These are phyloP conservation scores for Agrocybe pediades DNA, from an alignment of 768 basidiomycete genomes.

Conservation along the genomic window DNA sequence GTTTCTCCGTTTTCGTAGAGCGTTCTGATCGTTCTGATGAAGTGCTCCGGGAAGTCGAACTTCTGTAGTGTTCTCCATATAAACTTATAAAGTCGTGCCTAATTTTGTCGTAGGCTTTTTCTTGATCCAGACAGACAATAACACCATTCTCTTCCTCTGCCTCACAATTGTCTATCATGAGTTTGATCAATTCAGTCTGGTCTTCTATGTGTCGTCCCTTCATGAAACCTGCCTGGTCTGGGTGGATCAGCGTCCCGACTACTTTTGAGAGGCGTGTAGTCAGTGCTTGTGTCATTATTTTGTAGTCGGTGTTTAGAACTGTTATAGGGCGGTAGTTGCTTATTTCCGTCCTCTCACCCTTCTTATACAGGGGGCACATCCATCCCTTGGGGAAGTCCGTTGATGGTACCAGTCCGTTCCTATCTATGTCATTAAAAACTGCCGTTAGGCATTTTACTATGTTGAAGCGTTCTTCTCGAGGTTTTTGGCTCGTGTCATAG, in stretches of 20 bases:
- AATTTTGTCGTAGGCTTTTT: too few species aligned
- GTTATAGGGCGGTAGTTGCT: too few species aligned
- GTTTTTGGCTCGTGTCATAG: constrained; percentile 1
- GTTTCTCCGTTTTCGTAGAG: constrained; percentile 33
- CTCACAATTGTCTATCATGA: constrained; percentile 25
- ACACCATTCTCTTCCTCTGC: constrained; percentile 21
- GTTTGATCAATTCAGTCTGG: constrained; percentile 27
- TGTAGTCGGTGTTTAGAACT: neutral
- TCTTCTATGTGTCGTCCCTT: constrained; percentile 23
- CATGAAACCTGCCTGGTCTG: neutral
- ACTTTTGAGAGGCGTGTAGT: neutral
- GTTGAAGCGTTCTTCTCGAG: neutral
- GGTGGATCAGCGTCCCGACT: neutral
- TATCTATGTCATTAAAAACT: constrained; percentile 29
- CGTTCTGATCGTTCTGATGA: constrained; percentile 24
- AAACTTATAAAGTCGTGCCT: constrained; percentile 31
- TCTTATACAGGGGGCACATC: constrained; percentile 46
- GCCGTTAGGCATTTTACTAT: constrained; percentile 6
- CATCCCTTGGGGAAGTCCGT: constrained; percentile 30
- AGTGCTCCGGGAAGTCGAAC: constrained; percentile 22
- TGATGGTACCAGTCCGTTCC: constrained; percentile 9
- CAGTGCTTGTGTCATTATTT: neutral
- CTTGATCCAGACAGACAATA: constrained; percentile 35
- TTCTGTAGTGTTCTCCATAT: constrained; percentile 22
- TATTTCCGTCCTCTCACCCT: constrained; percentile 31